phyloP scores from a whole-genome alignment of 257 asterid genomes.

The Penstemon barbatus region DNA sequence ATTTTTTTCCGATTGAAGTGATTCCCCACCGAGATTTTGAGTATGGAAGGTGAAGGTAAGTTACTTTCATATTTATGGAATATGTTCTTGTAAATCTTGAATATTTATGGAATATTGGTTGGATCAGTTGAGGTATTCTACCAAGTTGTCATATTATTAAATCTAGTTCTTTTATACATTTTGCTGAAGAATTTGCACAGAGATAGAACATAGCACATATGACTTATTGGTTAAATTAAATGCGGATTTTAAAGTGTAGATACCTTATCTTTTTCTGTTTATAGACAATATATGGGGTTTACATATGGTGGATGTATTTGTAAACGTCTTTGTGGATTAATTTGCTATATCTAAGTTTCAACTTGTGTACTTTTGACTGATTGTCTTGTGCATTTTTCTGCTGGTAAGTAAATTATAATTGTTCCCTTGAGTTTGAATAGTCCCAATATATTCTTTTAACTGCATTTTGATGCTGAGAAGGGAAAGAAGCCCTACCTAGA shows the following conservation, averaged over 20 bases:
- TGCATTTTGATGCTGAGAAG: background rate
- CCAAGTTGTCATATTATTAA: conserved; percentile 11
- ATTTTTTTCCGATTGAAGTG: no score
- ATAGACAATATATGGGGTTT: conserved; percentile 20
- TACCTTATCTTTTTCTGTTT: conserved; percentile 4
- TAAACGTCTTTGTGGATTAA: conserved; percentile 9
- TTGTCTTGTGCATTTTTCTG: background rate
- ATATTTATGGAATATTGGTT: conserved; percentile 34
- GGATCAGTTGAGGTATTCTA: conserved; percentile 25
- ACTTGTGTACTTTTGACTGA: background rate
- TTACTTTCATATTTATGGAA: no score
- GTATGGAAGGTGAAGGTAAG: no score
- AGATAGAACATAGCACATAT: conserved; percentile 31
- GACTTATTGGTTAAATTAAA: conserved; percentile 36
- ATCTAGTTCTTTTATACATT: conserved; percentile 23
- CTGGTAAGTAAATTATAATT: conserved; percentile 1
- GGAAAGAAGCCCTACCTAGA: background rate
- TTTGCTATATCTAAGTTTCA: conserved; percentile 16
- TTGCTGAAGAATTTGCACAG: conserved; percentile 30
- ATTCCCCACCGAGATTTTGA: no score
- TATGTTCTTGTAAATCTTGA: no score
- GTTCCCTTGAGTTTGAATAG: background rate
- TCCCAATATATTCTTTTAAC: background rate
- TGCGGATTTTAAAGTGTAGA: conserved; percentile 17
- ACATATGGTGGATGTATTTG: conserved; percentile 19